Conservation (phyloP, 2,329 filamentous ascomycete species). For the Diplocarpon mali region DNA sequence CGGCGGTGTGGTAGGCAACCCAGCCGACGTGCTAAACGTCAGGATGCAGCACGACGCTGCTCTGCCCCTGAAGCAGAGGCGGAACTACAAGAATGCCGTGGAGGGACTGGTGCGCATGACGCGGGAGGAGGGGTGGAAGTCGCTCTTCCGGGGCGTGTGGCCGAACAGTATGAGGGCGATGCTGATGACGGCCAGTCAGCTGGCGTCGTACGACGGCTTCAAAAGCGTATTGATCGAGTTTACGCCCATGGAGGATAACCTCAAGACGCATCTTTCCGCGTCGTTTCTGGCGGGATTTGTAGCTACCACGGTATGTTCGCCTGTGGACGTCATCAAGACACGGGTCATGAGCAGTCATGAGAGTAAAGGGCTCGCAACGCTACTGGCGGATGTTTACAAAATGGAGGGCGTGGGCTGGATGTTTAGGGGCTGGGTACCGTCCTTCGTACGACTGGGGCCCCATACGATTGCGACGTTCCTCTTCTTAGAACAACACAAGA, state of each 20-base stretch:
- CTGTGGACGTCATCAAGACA: conserved; percentile 84
- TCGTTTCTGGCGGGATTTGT: conserved; percentile 71
- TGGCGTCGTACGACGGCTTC: conserved; percentile 77
- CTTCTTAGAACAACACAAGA: conserved; percentile 80
- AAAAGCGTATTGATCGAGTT: conserved; percentile 58
- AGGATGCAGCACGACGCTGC: conserved; percentile 93
- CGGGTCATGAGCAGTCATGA: conserved; percentile 65
- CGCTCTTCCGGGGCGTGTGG: conserved; percentile 75
- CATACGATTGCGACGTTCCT: conserved; percentile 84
- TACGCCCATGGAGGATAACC: conserved; percentile 54
- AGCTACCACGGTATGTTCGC: conserved; percentile 74
- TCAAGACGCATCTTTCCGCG: conserved; percentile 69
- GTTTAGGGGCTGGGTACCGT: conserved; percentile 86
- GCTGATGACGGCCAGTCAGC: conserved; percentile 78
- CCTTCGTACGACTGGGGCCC: conserved; percentile 54
- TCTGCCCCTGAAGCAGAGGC: conserved; percentile 58
- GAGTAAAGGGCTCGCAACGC: conserved; percentile 40
- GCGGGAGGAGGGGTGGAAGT: conserved; percentile 65
- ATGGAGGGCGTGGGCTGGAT: conserved; percentile 70
- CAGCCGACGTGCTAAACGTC: conserved; percentile 92
- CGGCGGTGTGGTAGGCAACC: conserved; percentile 84
- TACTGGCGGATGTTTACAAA: conserved; percentile 57
- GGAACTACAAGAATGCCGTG: conserved; percentile 83
- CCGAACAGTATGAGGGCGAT: conserved; percentile 72
- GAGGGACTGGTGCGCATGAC: conserved; percentile 81